phyloP scores from a whole-genome alignment of 2,329 filamentous ascomycete species.

The Verticillium dahliae region DNA sequence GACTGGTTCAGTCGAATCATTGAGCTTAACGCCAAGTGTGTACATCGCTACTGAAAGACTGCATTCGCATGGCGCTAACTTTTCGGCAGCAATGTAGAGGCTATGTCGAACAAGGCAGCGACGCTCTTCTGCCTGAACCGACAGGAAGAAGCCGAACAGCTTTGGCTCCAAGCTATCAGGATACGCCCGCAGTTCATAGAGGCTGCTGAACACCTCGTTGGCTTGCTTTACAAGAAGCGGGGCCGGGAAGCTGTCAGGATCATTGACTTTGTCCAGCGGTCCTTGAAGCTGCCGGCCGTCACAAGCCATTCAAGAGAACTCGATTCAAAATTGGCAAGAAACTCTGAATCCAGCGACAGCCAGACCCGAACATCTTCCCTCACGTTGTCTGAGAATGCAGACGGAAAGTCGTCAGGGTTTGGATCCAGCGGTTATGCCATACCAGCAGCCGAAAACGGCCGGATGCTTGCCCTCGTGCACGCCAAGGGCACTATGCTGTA shows the following conservation, averaged over 20 bases:
- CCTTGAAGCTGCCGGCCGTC: constrained; percentile 35
- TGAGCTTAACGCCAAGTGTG: constrained; percentile 48
- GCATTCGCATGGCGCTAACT: not conserved
- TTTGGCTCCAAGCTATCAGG: constrained; percentile 82
- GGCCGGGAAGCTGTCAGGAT: constrained; percentile 80
- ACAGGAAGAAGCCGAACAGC: constrained; percentile 74
- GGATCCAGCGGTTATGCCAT: constrained; percentile 76
- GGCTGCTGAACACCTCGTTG: constrained; percentile 89
- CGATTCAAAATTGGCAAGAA: not conserved
- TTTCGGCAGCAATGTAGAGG: constrained; percentile 70
- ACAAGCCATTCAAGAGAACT: not conserved
- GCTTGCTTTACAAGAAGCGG: constrained; percentile 77
- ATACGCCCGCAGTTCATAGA: constrained; percentile 85
- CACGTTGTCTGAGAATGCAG: not conserved
- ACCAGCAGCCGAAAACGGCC: constrained; percentile 79
- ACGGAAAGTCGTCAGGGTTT: constrained; percentile 15
- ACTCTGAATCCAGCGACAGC: constrained; percentile 5
- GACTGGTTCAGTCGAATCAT: constrained; percentile 66
- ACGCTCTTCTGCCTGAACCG: constrained; percentile 79
- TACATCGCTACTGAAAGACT: not conserved
- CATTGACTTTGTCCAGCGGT: constrained; percentile 77
- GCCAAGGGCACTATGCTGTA: constrained; percentile 99
- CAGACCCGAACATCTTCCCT: constrained; percentile 5
- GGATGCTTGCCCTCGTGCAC: constrained; percentile 88
- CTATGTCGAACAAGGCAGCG: constrained; percentile 87